Evolutionary conservation across 352 stramenopile genomes (phyloP), one percentile per base, ranked within the genome.

Genomic region (Phytophthora colocasiae): DNA sequence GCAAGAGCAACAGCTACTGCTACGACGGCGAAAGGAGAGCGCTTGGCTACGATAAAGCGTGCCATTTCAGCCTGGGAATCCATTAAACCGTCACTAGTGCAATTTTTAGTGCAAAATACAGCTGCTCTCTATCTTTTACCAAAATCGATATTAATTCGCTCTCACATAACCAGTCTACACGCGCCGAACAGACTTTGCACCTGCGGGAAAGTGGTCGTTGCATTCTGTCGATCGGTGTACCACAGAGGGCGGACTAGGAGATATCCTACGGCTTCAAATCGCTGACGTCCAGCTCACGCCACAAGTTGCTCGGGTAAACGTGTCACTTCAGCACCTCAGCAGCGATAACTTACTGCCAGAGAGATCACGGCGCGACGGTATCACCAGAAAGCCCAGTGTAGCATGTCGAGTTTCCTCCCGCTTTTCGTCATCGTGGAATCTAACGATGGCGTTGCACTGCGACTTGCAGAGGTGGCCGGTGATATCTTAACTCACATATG

Each of bases 221-320:
- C n/a, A n/a, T n/a, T n/a, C n/a, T n/a, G n/a, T n/a, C n/a, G n/a
- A n/a, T n/a, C n/a, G n/a, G n/a, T n/a, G n/a, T n/a, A 64, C 53
- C 45, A 59, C 54, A 48, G 19, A 58, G 46, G 54, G 34, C 46
- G 43, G 38, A 69, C 36, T 58, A 48, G 10, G 11, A 4, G 27
- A 41, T 56, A 60, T 60, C 46, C 54, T 53, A 55, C 54, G 29
- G 45, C 61, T 70, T 70, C 47, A 66, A 71, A 71, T 66, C 63
- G 27, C 41, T 56, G 55, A 26, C 40, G 55, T 43, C 22, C 27
- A 11, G n/a, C 17, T 49, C 45, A 11, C 40, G 4, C 47, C 47
- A 53, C 29, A 31, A 52, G 22, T 53, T 52, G 11, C 19, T 39
- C 15, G 34, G 41, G 49, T 66, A 22, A 66, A 32, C 22, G 58